Evolutionary conservation across 2,329 filamentous ascomycete species (phyloP), one percentile per base, ranked within the genome.

Genomic region (Cryphonectria carpinicola): DNA sequence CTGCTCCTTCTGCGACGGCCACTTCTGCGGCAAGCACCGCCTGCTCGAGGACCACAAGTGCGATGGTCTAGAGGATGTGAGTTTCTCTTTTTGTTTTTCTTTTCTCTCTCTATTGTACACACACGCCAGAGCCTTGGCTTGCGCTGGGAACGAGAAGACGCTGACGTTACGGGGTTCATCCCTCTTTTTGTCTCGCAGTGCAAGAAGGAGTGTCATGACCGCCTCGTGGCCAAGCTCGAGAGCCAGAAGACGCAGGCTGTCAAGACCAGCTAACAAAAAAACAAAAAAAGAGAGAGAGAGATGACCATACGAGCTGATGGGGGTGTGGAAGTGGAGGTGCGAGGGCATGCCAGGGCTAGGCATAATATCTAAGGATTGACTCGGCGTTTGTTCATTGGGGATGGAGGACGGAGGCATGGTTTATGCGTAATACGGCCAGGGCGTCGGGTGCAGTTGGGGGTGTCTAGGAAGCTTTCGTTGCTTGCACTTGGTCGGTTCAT

Each of bases 1-100:
- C 84, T 99, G 96, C 84, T 91, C 90, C 73, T 98, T 98, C 86
- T 99, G 96, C 85, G 87, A 92, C 69, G 94, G 95, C 60, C 93
- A 97, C 81, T 98, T 93, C 85, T 99, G 96, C 84, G 93, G 93
- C 77, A 97, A 95, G 85, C 96, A 99, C 83, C 88, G 96, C 70
- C 88, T 98, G 84, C 84, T 98, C 74, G 96, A 99, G 82, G 93
- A 95, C 77, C 96, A 99, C 84, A 93, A 93, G 84, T 99, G 96
- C 84, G 89, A 88, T 74, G 94, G 94, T 43, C 86, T 99, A 70
- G 96, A 98, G 85, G 93, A 97, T 83, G 90, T 92, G 84, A 84
- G 90, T 85, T 75, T 71, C 79, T 74, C 70, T 77, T 85, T 75
- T 71, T 79, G 74, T 70, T 76, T 28, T 4, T 43, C 4, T 32